Base-by-base conservation (phyloP, 352 stramenopile genomes). In the Aphanomyces astaci region DNA sequence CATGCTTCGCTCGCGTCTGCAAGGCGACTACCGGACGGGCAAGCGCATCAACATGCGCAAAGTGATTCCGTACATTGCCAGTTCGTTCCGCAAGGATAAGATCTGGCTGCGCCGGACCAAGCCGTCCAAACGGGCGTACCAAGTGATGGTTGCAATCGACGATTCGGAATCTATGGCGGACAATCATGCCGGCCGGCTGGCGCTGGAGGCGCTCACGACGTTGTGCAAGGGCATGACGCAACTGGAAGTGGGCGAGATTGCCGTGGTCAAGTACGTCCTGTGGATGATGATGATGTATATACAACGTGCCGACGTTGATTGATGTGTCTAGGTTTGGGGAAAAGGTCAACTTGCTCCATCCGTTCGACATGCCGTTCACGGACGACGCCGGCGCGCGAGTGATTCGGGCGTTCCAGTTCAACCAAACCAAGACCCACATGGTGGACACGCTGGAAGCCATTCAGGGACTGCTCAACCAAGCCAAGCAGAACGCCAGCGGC, bases 41-140 rank as follows among this genome's bases (percentile, higher is more conserved):
- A 99, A 99, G 78, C 84, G 97, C 62, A 98, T 99, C 71, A 99
- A 99, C 75, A 99, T 99, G 97, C 96, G 98, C 66, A 97, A 98
- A 67, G 97, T 99, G 57, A 99, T 99, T 79, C 89, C 95, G 30
- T 99, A 99, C 81, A 99, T 99, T 71, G 97, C 98, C n/a, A 98
- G 87, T 72, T 95, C 98, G 68, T 99, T 99, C 79, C 86, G 97
- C 31, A 99, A 99, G 76, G 98, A 99, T 80, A 99, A 99, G 77
- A 99, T 99, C 73, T 99, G 97, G 97, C 84, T 99, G 62, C 86
- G 97, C 30, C 86, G 98, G 45, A 99, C 96, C 30, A 98, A 99
- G 67, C 97, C 97, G 30, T 97, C 90, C 4, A 99, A 99, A 76
- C 84, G 97, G 30, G 90, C 98, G 72, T 99, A 99, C 77, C 91